Base-by-base conservation (phyloP, 2,329 filamentous ascomycete species). In the Fusarium incarnatum region DNA sequence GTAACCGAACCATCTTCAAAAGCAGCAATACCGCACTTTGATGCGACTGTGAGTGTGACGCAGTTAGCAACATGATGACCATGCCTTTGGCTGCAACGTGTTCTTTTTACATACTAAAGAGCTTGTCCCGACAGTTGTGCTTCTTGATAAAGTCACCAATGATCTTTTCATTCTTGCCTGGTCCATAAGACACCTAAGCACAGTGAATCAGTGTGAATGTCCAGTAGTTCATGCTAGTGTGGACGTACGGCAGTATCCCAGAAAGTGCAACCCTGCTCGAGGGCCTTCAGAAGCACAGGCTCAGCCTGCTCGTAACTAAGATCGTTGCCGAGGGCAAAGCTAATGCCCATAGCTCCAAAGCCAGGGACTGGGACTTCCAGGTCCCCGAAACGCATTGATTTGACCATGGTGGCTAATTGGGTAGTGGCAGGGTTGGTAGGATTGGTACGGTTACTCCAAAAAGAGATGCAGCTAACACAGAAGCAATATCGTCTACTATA, bases 261-360 rank as follows among this genome's bases (percentile, higher is more conserved):
- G 23, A 64, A 64, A 6, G 61, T 64, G 12, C 61, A 64, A 2
- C 61, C 61, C 20, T 60, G 40, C 23, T 60, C 61, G 12, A 64
- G 40, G 1, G 84, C 84, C 65, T 86, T 86, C 25, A 85, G 64
- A 0, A 86, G 76, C 0, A 85, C 56, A 7, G 61, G 61, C 27
- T 64, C 61, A 3, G 61, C 50, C 22, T 64, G 15, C 40, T 64
- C 60, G 7, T 58, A 44, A 23, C 16, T 44, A 6, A 50, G 47
- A 15, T 50, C 47, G 20, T 15, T 50, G 11, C 47, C 47, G 30
- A 50, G 34, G 30, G 20, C 47, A 9, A 15, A 50, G 23, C 15
- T 50, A 15, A 50, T 30, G 10, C 47, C 47, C 47, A 50, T 50
- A 9, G 47, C 47, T 5, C 47, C 47, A 22, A 50, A 50, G 30